Evolutionary conservation across 352 stramenopile genomes (phyloP).

Genomic region (Pythium brachiatum): DNA sequence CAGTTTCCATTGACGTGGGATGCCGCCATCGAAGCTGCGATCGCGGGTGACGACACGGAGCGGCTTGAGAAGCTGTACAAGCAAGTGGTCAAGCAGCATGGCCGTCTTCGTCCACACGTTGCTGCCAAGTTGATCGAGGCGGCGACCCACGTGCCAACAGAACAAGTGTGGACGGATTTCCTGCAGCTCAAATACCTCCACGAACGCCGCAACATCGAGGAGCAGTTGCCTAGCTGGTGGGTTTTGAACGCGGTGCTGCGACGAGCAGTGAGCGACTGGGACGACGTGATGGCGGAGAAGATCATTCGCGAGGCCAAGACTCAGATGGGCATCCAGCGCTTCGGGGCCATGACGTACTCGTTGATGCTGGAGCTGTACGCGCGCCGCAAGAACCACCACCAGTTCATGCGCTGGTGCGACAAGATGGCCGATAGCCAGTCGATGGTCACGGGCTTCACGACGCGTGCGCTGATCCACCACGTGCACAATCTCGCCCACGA

Average conservation of each 20-base stretch:
- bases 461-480: constrained; percentile 50
- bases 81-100: constrained; percentile 37
- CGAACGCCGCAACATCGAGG: constrained; percentile 11
- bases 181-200: constrained; percentile 46
- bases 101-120: constrained; percentile 42
- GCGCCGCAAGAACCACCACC: constrained; percentile 38
- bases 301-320: constrained; percentile 42
- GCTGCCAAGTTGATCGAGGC: constrained; percentile 46
- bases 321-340: constrained; percentile 32
- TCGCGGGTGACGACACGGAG: constrained; percentile 42
- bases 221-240: constrained; percentile 24
- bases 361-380: constrained; percentile 68
- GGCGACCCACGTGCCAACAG: constrained; percentile 38
- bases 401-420: constrained; percentile 45
- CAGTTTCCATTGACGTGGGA: constrained; percentile 62
- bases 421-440: constrained; percentile 43
- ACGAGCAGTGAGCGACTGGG: constrained; percentile 49
- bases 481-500: constrained; percentile 30
- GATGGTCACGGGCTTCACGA: constrained; percentile 49
- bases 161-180: constrained; percentile 59
- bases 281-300: constrained; percentile 48
- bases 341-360: constrained; percentile 76
- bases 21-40: constrained; percentile 50
- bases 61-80: constrained; percentile 45
- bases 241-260: constrained; percentile 67